Percentiles rank a stretch among this genome's conserved stretches.
Evolutionary conservation across 1,284 basidiomycete species (phyloP).

Genomic region (Cutaneotrichosporon sp.): DNA sequence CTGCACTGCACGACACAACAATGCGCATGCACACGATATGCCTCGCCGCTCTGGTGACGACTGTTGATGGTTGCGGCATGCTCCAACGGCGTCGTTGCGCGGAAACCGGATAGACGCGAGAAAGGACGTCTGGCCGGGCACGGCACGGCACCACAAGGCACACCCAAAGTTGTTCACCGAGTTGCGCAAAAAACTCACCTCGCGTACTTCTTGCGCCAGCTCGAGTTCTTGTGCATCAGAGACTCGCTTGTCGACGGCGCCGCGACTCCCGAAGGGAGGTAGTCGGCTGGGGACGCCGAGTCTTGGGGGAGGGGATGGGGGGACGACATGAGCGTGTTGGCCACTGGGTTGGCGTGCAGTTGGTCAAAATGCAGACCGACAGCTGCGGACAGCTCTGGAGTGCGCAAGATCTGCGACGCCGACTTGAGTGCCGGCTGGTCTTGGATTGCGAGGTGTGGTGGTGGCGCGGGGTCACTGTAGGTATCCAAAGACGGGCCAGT

Average conservation of each 20-base stretch:
- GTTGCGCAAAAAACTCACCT: conserved; percentile 43
- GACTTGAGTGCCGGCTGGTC: not conserved
- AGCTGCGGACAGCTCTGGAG: not conserved
- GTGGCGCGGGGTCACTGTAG: not conserved
- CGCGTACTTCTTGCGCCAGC: conserved; percentile 33
- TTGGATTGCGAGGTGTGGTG: not conserved
- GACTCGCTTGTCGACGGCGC: too few species aligned
- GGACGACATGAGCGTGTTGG: too few species aligned
- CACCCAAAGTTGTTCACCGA: too few species aligned
- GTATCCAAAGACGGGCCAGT: not conserved
- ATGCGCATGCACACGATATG: not conserved
- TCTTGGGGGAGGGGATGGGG: too few species aligned
- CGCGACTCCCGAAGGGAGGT: too few species aligned
- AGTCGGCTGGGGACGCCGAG: too few species aligned
- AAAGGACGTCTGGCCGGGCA: not conserved
- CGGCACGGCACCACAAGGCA: too few species aligned
- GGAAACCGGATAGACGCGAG: too few species aligned
- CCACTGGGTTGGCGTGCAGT: not conserved
- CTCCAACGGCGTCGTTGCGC: too few species aligned
- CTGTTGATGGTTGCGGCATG: too few species aligned
- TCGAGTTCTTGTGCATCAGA: conserved; percentile 15
- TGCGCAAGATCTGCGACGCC: not conserved
- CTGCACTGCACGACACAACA: not conserved
- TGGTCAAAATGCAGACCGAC: not conserved
- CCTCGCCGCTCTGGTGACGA: too few species aligned